Evolutionary conservation across 1,284 basidiomycete genomes (phyloP), one percentile per base, ranked within the genome.

Genomic region (Sphaerobolus stellatus): DNA sequence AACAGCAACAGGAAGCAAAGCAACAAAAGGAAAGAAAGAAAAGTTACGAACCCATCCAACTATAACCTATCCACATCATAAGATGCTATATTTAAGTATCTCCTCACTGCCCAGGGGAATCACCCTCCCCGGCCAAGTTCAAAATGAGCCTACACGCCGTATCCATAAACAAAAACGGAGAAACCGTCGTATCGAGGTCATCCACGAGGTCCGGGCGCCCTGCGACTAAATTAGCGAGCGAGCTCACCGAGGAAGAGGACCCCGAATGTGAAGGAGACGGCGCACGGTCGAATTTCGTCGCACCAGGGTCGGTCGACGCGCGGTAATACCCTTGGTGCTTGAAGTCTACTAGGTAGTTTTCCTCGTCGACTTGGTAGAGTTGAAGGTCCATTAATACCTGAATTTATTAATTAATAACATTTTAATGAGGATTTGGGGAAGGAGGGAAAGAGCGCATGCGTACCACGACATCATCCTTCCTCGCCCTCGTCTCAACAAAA

Each of bases 281-380:
- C 20, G 78, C 80, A 76, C 84, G 82, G 61, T 87, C 86, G 60
- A 84, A 90, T 61, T 78, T 84, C 24, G 80, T 84, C 25, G 85
- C 83, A 5, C 76, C 84, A 1, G 78, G 76, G 52, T 83, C 83
- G 18, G 73, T 77, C 6, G 80, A 80, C 8, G 86, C 81, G 64
- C 79, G 76, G 71, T 94, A 94, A 58, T 95, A 92, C 64, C 92
- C 93, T 67, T 98, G 91, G 75, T 98, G 96, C 64, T 97, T 86
- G 74, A 99, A 99, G 68, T 99, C 96, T 58, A 99, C 97, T 29
- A 99, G 82, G 71, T 98, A 99, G 73, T 98, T 98, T 68, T 89
- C 85, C 31, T 88, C 86, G 69, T 99, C 96, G 25, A 98, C 93
- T 76, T 92, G 90, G 70, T 98, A 99, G 43, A 98, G 79, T 64